phyloP scores from a whole-genome alignment of 371 early-diverging fungal genomes.

The Mucor mucedo region DNA sequence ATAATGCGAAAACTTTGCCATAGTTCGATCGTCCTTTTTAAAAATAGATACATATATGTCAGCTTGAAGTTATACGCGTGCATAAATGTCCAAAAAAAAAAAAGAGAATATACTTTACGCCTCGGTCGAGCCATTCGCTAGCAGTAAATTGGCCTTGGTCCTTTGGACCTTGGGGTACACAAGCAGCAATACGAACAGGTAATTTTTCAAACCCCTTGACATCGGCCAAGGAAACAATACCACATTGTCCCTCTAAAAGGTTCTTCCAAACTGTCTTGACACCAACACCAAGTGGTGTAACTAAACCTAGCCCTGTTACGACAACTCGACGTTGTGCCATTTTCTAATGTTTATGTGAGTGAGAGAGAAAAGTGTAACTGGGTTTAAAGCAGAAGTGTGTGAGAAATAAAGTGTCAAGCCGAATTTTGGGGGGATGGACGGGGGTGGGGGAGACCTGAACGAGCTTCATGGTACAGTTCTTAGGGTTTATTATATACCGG shows the following conservation, averaged over 20 bases:
- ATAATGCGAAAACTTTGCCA: slow-evolving; percentile 88
- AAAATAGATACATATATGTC: too few species aligned
- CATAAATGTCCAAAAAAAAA: too few species aligned
- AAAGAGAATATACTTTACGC: slow-evolving; percentile 44
- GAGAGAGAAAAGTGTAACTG: too few species aligned
- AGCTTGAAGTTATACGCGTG: too few species aligned
- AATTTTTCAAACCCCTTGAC: slow-evolving; percentile 59
- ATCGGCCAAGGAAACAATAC: slow-evolving; percentile 72
- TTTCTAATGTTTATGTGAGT: not conserved
- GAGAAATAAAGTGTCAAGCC: too few species aligned
- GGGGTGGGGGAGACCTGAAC: too few species aligned
- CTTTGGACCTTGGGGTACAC: slow-evolving; percentile 63
- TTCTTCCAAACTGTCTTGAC: slow-evolving; percentile 76
- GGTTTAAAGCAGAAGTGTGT: too few species aligned
- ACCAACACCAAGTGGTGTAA: slow-evolving; percentile 89
- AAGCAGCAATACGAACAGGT: slow-evolving; percentile 84
- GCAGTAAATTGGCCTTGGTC: slow-evolving; percentile 69
- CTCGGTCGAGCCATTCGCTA: slow-evolving; percentile 74
- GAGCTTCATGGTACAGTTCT: too few species aligned
- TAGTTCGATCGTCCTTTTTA: slow-evolving; percentile 75
- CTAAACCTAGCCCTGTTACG: slow-evolving; percentile 94
- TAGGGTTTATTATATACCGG: too few species aligned
- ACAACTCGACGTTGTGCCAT: slow-evolving; percentile 70
- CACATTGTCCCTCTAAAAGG: slow-evolving; percentile 75
- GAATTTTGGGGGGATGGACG: too few species aligned